phyloP scores from a whole-genome alignment of 306 rosid species.

The Cicer judaicum region DNA sequence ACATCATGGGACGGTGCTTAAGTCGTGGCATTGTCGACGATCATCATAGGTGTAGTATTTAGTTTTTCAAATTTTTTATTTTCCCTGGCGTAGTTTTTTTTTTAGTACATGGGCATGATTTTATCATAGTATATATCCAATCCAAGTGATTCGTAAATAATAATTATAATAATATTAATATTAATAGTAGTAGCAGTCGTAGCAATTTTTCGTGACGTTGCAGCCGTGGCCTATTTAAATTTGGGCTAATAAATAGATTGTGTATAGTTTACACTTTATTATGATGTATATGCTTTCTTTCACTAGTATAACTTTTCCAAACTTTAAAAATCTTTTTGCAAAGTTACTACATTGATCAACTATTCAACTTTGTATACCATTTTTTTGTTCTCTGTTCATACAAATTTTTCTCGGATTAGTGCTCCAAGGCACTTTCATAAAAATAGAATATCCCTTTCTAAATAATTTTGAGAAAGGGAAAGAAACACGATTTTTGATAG shows the following conservation, averaged over 20 bases:
- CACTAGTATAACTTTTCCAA: neutral
- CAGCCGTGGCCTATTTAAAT: neutral
- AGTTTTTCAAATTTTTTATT: neutral
- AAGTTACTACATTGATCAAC: neutral
- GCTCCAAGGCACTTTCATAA: neutral
- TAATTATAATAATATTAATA: neutral
- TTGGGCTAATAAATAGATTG: neutral
- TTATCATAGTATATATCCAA: neutral
- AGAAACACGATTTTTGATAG: too few species aligned
- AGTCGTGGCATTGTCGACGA: constrained; percentile 37
- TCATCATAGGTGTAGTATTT: neutral
- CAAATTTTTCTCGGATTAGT: neutral
- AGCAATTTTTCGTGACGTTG: neutral
- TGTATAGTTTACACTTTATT: too few species aligned
- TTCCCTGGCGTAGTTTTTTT: neutral
- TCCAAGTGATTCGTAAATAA: neutral
- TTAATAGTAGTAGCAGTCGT: neutral
- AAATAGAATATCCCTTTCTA: too few species aligned
- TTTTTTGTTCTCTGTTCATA: neutral
- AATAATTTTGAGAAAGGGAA: too few species aligned
- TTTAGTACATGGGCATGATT: neutral
- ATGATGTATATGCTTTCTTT: too few species aligned
- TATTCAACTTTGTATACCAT: too few species aligned
- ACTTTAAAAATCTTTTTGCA: neutral
- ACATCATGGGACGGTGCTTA: constrained; percentile 41